Percentiles rank a stretch among this genome's conserved stretches.
phyloP scores from a whole-genome alignment of 352 stramenopile species.

The Albugo candida region DNA sequence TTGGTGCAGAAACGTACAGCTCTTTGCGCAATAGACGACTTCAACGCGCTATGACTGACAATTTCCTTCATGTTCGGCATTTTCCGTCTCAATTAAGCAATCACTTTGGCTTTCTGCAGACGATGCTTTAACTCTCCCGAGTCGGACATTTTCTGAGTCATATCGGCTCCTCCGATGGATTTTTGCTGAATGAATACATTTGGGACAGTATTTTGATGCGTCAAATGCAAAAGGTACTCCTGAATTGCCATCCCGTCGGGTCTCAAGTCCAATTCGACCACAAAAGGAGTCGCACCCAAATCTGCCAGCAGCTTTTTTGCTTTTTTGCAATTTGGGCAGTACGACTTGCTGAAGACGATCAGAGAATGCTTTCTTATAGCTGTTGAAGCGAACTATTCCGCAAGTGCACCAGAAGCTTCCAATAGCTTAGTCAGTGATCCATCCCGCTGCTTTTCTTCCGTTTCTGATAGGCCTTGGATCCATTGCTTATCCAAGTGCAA shows the following conservation, averaged over 20 bases:
- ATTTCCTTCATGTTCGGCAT: no score
- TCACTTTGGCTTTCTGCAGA: conserved; percentile 30
- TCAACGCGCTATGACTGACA: no score
- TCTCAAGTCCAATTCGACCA: conserved; percentile 67
- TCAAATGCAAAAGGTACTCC: conserved; percentile 79
- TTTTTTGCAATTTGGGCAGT: conserved; percentile 75
- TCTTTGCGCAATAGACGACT: no score
- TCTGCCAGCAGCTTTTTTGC: conserved; percentile 43
- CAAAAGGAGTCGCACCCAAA: conserved; percentile 34
- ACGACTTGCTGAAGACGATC: conserved; percentile 77
- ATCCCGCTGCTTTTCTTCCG: conserved; percentile 61
- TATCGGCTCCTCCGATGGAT: conserved; percentile 89
- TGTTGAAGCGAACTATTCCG: conserved; percentile 50
- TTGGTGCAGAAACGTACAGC: no score
- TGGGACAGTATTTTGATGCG: conserved; percentile 88
- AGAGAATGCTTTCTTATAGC: conserved; percentile 45
- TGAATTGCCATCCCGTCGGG: conserved; percentile 84
- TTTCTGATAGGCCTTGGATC: conserved; percentile 86
- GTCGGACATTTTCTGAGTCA: conserved; percentile 71
- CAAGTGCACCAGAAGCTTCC: conserved; percentile 38
- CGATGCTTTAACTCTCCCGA: conserved; percentile 81
- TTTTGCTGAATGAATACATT: conserved; percentile 96
- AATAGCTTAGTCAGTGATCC: conserved; percentile 80
- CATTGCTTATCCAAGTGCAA: conserved; percentile 91
- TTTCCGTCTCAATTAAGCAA: no score